These are phyloP conservation scores for Biscutella laevigata DNA, from an alignment of 441 rosid species.

Conservation along the genomic window DNA sequence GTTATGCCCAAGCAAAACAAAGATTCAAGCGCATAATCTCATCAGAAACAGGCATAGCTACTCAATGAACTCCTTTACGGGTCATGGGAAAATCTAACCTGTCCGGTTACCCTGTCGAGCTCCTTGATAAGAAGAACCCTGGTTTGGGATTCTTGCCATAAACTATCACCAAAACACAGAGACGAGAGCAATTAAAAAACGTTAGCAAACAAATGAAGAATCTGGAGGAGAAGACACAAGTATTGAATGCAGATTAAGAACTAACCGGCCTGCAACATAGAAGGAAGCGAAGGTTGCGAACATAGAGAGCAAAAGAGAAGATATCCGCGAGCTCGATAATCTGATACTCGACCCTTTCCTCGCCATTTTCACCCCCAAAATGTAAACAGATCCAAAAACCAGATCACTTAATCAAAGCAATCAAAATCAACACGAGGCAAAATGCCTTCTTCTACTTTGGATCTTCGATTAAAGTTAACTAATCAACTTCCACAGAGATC, in stretches of 20 bases:
- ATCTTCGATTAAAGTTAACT: neutral
- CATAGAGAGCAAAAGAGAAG: constrained; percentile 59
- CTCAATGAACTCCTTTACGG: neutral
- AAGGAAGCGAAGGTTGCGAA: constrained; percentile 65
- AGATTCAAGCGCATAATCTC: neutral
- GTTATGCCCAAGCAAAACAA: neutral
- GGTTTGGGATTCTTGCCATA: constrained; percentile 81
- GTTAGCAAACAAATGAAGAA: neutral
- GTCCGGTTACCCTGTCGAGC: constrained; percentile 54
- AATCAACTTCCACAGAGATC: neutral
- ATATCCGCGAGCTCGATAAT: constrained; percentile 38
- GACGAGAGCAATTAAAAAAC: neutral
- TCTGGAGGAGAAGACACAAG: neutral
- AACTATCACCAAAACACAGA: constrained; percentile 29
- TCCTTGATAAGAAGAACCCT: constrained; percentile 59
- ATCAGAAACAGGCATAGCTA: neutral
- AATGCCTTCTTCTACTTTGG: neutral
- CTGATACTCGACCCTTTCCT: constrained; percentile 50
- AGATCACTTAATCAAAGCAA: constrained; percentile 5
- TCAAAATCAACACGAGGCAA: neutral
- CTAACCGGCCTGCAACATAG: constrained; percentile 81
- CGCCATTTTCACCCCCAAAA: constrained; percentile 32
- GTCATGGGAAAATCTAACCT: constrained; percentile 46
- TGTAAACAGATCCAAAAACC: constrained; percentile 2
- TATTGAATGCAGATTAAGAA: constrained; percentile 2